Conservation (phyloP, 257 asterid genomes). For the Nicotiana attenuata region DNA sequence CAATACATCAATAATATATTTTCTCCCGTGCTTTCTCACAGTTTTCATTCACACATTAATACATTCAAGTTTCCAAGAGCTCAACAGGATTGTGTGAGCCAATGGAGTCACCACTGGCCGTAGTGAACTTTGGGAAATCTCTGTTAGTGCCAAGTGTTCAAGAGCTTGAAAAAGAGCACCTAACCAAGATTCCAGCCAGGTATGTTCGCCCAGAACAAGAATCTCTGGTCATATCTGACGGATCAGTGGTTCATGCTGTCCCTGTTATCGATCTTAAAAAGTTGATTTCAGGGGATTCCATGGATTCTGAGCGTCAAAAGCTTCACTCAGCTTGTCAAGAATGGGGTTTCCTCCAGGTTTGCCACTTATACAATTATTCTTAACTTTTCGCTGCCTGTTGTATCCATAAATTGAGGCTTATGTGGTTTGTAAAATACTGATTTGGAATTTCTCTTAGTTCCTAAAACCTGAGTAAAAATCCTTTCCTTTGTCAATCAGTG, state of each 20-base stretch:
- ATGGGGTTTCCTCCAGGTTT: constrained; percentile 66
- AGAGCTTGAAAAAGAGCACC: constrained; percentile 30
- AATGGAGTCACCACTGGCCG: constrained; percentile 12
- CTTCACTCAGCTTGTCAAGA: constrained; percentile 53
- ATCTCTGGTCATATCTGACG: constrained; percentile 4
- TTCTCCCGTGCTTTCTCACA: no score
- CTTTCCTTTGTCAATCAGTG: no score
- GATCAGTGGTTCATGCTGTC: background rate
- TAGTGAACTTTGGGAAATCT: constrained; percentile 37
- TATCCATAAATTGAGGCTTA: no score
- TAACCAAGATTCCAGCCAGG: constrained; percentile 30
- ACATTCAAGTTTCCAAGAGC: no score
- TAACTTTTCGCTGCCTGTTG: no score
- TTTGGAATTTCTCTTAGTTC: background rate
- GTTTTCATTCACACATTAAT: background rate
- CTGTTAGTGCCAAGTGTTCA: constrained; percentile 49
- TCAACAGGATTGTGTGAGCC: no score
- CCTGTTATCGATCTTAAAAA: constrained; percentile 33
- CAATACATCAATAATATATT: no score
- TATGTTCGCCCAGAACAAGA: constrained; percentile 26
- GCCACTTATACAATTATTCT: background rate
- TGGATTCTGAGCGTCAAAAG: constrained; percentile 25
- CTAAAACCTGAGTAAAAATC: background rate
- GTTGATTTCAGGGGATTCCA: constrained; percentile 21
- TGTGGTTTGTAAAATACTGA: no score